Percentiles rank a stretch among this genome's conserved stretches.
phyloP scores from a whole-genome alignment of 352 stramenopile species.

The Phytophthora quininea region DNA sequence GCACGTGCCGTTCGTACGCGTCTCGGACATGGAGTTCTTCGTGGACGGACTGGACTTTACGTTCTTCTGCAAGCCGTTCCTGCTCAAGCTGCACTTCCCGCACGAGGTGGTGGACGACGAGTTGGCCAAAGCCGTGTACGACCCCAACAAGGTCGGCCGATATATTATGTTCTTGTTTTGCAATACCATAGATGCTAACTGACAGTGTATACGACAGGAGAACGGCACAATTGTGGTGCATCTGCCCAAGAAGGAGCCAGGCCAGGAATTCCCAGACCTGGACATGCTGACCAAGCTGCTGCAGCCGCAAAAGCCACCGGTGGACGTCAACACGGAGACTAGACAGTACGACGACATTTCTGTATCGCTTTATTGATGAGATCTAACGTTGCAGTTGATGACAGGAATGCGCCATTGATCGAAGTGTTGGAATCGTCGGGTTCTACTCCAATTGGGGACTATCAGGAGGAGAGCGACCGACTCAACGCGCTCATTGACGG shows the following conservation, averaged over 20 bases:
- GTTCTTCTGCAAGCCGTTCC: constrained; percentile 97
- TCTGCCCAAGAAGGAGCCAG: constrained; percentile 88
- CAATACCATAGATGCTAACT: not conserved
- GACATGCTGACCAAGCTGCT: constrained; percentile 93
- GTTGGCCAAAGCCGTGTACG: constrained; percentile 89
- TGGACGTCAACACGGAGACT: constrained; percentile 38
- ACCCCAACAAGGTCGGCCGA: constrained; percentile 78
- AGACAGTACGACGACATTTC: constrained; percentile 33
- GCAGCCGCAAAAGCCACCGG: constrained; percentile 58
- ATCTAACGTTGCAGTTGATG: constrained; percentile 5
- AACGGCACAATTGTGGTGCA: constrained; percentile 94
- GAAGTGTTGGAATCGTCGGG: constrained; percentile 73
- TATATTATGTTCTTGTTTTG: too few species aligned
- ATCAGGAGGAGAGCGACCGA: constrained; percentile 31
- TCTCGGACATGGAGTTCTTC: constrained; percentile 93
- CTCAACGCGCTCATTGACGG: constrained; percentile 34
- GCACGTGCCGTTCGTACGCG: constrained; percentile 90
- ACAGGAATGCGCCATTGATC: constrained; percentile 69
- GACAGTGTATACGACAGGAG: constrained; percentile 48
- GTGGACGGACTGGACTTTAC: constrained; percentile 91
- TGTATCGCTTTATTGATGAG: not conserved
- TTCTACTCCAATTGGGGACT: constrained; percentile 21
- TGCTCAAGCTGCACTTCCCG: constrained; percentile 96
- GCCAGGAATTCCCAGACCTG: constrained; percentile 91
- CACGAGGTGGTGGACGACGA: constrained; percentile 90